Evolutionary conservation across 768 basidiomycete species (phyloP).

Genomic region (Gloeostereum incarnatum): DNA sequence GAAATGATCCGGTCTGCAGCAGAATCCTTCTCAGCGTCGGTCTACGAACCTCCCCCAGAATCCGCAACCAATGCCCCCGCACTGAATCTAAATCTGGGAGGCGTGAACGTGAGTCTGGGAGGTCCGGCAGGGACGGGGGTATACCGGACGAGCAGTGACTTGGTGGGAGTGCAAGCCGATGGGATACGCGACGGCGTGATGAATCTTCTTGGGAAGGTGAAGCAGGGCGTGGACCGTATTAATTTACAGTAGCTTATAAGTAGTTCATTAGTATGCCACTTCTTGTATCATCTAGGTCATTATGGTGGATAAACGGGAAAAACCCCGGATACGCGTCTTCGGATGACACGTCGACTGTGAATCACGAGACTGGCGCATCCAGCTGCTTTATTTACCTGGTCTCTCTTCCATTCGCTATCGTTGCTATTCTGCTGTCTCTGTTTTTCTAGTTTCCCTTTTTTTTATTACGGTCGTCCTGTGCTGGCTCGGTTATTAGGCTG

Average conservation of each 20-base stretch:
- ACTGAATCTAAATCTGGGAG: constrained; percentile 87
- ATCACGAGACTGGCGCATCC: constrained; percentile 10
- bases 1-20: constrained; percentile 81
- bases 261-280: constrained; percentile 2
- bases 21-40: constrained; percentile 46
- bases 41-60: constrained; percentile 72
- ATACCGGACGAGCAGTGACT: constrained; percentile 73
- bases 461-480: constrained; percentile 6
- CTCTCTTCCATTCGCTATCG: constrained; percentile 14
- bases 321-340: constrained; percentile 3
- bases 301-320: constrained; percentile 5
- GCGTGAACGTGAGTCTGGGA: constrained; percentile 91
- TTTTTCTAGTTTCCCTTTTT: constrained; percentile 20
- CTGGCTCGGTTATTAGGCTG: constrained; percentile 20
- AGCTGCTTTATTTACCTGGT: constrained; percentile 9
- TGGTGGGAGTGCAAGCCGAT: constrained; percentile 70
- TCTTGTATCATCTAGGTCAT: constrained; percentile 6
- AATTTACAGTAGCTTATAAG: constrained; percentile 27
- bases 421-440: constrained; percentile 12
- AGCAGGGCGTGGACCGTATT: constrained; percentile 71
- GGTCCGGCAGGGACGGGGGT: constrained; percentile 76
- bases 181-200: constrained; percentile 85
- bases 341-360: constrained; percentile 12
- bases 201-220: constrained; percentile 82
- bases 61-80: constrained; percentile 64